Conservation (phyloP, 352 stramenopile genomes). For the Blastocystis sp. region DNA sequence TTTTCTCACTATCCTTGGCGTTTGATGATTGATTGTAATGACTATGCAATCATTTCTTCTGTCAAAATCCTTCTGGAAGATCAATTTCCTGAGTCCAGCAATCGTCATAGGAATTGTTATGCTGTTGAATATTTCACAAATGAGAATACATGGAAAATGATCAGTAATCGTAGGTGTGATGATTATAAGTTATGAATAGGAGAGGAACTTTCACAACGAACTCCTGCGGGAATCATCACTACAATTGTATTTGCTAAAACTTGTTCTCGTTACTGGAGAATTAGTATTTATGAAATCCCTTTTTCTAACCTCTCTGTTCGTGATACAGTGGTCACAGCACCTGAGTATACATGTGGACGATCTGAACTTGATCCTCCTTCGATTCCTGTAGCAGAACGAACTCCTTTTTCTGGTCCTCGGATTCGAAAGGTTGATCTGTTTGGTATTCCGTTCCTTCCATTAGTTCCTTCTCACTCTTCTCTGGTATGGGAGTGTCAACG, state of each 20-base stretch:
- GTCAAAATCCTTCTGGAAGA: slow-evolving; percentile 29
- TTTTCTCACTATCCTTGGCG: slow-evolving; percentile 19
- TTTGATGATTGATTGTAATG: slow-evolving; percentile 28
- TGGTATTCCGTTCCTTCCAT: neutral
- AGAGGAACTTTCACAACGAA: slow-evolving; percentile 22
- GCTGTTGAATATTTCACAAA: neutral
- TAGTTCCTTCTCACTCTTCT: neutral
- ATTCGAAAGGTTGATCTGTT: slow-evolving; percentile 13
- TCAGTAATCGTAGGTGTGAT: neutral
- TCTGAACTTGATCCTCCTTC: slow-evolving; percentile 1
- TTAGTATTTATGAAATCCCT: slow-evolving; percentile 26
- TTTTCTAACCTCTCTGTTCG: neutral
- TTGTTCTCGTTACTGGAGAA: neutral
- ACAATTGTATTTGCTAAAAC: neutral
- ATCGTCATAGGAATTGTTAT: neutral
- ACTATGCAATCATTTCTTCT: neutral
- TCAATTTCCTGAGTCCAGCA: neutral
- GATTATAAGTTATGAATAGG: neutral
- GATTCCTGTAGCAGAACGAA: neutral
- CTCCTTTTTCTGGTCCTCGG: neutral
- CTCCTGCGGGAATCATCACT: neutral
- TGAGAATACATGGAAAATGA: neutral
- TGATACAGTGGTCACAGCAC: neutral
- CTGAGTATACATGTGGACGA: slow-evolving; percentile 2
- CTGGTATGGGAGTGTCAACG: neutral